A percentile compares a stretch with the other conserved stretches of the same genome.
Evolutionary conservation across 2,329 filamentous ascomycete species (phyloP).

Genomic region (Metarhizium rileyi): DNA sequence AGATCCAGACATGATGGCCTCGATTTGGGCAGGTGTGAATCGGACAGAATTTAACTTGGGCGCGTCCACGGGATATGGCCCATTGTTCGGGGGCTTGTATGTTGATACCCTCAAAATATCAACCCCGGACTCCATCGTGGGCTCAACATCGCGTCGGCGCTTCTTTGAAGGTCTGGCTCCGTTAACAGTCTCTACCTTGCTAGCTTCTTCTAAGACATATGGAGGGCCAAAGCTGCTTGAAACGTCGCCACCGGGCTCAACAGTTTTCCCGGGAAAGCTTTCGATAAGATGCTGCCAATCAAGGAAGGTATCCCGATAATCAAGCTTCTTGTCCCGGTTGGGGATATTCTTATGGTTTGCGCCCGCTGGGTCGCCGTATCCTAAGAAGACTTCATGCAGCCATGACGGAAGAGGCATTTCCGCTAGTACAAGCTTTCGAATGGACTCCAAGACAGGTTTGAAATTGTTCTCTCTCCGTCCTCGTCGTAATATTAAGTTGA

Average conservation of each 20-base stretch:
- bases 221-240: slow-evolving; percentile 73
- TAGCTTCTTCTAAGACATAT: slow-evolving; percentile 66
- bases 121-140: slow-evolving; percentile 48
- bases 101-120: slow-evolving; percentile 75
- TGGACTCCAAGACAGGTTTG: slow-evolving; percentile 84
- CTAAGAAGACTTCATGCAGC: slow-evolving; percentile 96
- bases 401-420: slow-evolving; percentile 80
- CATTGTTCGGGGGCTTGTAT: slow-evolving; percentile 79
- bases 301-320: slow-evolving; percentile 90
- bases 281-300: slow-evolving; percentile 92
- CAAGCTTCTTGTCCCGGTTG: slow-evolving; percentile 67
- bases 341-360: slow-evolving; percentile 77
- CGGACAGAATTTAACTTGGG: slow-evolving; percentile 75
- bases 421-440: slow-evolving; percentile 74
- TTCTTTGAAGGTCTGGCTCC: slow-evolving; percentile 67
- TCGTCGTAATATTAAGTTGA: slow-evolving; percentile 80
- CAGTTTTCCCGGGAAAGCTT: slow-evolving; percentile 75
- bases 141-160: slow-evolving; percentile 69
- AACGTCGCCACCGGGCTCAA: slow-evolving; percentile 67
- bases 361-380: slow-evolving; percentile 84
- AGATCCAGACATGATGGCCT: slow-evolving; percentile 87
- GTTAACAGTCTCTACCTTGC: slow-evolving; percentile 40
- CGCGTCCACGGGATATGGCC: slow-evolving; percentile 78
- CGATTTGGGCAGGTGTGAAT: slow-evolving; percentile 84
- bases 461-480: slow-evolving; percentile 94